phyloP scores from a whole-genome alignment of 2,329 filamentous ascomycete species.

The Diaporthe sp. region DNA sequence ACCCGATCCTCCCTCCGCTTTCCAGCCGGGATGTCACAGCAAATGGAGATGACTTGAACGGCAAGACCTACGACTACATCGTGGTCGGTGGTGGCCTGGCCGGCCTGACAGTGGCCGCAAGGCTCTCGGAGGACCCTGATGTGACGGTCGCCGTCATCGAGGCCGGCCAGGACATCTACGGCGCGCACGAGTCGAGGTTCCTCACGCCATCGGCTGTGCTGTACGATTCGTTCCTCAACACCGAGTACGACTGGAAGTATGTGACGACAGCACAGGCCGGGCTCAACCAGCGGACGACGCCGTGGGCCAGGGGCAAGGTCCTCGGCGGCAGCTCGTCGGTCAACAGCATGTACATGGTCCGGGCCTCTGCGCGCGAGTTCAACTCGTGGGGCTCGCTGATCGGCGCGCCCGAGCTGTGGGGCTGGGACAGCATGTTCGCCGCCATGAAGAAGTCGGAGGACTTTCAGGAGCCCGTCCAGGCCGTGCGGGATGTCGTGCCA shows the following conservation, averaged over 20 bases:
- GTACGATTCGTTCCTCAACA: constrained; percentile 27
- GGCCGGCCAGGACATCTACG: constrained; percentile 33
- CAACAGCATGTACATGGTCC: constrained; percentile 29
- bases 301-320: constrained; percentile 26
- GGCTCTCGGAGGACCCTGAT: constrained; percentile 40
- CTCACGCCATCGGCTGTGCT: constrained; percentile 20
- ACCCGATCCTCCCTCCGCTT: constrained; percentile 6
- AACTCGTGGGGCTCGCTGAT: constrained; percentile 27
- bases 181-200: constrained; percentile 29
- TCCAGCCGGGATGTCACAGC: constrained; percentile 5
- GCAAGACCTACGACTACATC: constrained; percentile 32
- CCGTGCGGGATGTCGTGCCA: constrained; percentile 14
- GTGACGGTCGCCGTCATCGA: constrained; percentile 34
- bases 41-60: constrained; percentile 11
- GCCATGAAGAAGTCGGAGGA: constrained; percentile 30
- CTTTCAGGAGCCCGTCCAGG: constrained; percentile 18
- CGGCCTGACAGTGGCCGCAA: constrained; percentile 42
- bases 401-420: constrained; percentile 13
- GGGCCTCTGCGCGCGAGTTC: constrained; percentile 23
- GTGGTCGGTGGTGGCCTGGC: constrained; percentile 31
- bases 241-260: constrained; percentile 28
- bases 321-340: constrained; percentile 27
- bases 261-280: constrained; percentile 21
- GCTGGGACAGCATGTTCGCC: constrained; percentile 26
- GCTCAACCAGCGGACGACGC: constrained; percentile 14